phyloP scores from a whole-genome alignment of 768 basidiomycete genomes.

The Chiua virens region DNA sequence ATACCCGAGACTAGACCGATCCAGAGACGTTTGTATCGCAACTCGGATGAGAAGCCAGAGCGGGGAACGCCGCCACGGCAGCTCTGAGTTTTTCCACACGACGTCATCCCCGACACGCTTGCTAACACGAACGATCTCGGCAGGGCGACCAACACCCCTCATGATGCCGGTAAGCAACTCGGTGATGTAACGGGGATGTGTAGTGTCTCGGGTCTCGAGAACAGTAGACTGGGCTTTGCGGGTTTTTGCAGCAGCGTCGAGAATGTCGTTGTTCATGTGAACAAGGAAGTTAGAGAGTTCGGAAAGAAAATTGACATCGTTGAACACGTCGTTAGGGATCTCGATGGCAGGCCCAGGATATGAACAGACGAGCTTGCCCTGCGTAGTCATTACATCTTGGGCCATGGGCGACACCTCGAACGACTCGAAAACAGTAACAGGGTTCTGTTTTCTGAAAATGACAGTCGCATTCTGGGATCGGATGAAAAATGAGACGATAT shows the following conservation, averaged over 20 bases:
- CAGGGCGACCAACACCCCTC: slow-evolving; percentile 29
- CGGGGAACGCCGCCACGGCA: slow-evolving; percentile 39
- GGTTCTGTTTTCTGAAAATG: slow-evolving; percentile 30
- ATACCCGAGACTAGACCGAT: slow-evolving; percentile 2
- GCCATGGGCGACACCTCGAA: slow-evolving; percentile 43
- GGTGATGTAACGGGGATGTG: slow-evolving; percentile 45
- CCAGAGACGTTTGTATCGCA: slow-evolving; percentile 32
- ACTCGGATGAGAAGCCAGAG: slow-evolving; percentile 39
- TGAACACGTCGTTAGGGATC: slow-evolving; percentile 29
- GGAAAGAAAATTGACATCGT: slow-evolving; percentile 29
- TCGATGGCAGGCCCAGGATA: slow-evolving; percentile 44
- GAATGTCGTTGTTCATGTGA: slow-evolving; percentile 33
- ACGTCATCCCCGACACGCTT: slow-evolving; percentile 37
- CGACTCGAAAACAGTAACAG: slow-evolving; percentile 37
- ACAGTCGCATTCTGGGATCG: slow-evolving; percentile 47
- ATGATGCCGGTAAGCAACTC: slow-evolving; percentile 47
- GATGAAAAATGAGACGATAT: slow-evolving; percentile 37
- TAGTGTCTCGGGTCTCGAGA: slow-evolving; percentile 11
- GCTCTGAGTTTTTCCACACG: slow-evolving; percentile 10
- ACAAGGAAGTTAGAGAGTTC: slow-evolving; percentile 39
- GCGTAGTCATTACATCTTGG: slow-evolving; percentile 32
- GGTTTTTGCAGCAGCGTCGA: slow-evolving; percentile 30
- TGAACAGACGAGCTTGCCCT: slow-evolving; percentile 42
- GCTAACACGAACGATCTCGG: slow-evolving; percentile 20
- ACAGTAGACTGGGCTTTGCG: slow-evolving; percentile 18